Percentiles rank a stretch among this genome's conserved stretches.
Evolutionary conservation across 2,329 filamentous ascomycete species (phyloP).

Genomic region (Thielaviopsis euricoi): DNA sequence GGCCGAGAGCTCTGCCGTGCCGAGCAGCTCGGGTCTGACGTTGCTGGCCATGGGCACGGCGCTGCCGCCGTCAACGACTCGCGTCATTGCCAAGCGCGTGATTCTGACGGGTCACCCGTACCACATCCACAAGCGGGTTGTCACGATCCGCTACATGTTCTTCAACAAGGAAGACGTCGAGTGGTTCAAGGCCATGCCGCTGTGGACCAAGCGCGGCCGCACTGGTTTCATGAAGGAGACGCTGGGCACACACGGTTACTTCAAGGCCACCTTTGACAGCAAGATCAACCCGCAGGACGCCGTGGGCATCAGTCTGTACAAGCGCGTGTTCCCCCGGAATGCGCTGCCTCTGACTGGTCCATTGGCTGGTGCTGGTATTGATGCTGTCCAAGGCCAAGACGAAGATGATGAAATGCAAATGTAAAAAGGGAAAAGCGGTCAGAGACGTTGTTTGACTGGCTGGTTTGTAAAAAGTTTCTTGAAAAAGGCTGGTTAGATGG

Average conservation of each 20-base stretch:
- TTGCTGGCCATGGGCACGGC: constrained; percentile 80
- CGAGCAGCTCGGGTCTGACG: constrained; percentile 35
- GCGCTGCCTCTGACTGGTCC: constrained; percentile 32
- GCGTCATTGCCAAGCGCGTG: constrained; percentile 84
- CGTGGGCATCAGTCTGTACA: constrained; percentile 78
- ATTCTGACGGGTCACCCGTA: constrained; percentile 91
- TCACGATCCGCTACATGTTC: constrained; percentile 99
- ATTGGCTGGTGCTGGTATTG: constrained; percentile 22
- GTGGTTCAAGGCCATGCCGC: constrained; percentile 92
- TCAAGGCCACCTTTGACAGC: constrained; percentile 95
- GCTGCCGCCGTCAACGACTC: constrained; percentile 55
- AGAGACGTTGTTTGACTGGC: too few species aligned
- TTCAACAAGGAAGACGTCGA: constrained; percentile 90
- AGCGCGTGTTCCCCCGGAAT: constrained; percentile 65
- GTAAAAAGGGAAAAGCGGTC: constrained; percentile 1
- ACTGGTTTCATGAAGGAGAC: constrained; percentile 88
- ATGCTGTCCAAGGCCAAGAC: constrained; percentile 1
- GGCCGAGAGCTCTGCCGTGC: constrained; percentile 25
- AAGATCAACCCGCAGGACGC: constrained; percentile 93
- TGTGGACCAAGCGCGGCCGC: constrained; percentile 84
- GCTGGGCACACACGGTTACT: constrained; percentile 95
- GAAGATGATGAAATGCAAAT: constrained; percentile 13
- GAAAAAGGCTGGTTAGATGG: background rate
- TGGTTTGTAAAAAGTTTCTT: background rate
- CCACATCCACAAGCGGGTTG: constrained; percentile 96